Base-by-base conservation (phyloP, 2,329 filamentous ascomycete genomes). In the Cordyceps militaris region DNA sequence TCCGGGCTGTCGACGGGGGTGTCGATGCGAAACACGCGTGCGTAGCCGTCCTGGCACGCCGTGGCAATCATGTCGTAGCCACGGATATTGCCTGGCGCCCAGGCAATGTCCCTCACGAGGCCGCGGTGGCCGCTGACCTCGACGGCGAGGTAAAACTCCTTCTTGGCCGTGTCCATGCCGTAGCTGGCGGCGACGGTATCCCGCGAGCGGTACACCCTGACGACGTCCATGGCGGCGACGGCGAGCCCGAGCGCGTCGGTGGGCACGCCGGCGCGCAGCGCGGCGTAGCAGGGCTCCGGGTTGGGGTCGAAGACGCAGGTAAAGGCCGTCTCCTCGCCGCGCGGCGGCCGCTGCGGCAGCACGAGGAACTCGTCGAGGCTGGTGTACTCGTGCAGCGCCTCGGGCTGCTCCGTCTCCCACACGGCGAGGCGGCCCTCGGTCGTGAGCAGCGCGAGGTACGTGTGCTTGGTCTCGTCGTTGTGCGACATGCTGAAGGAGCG, bases 31-130 rank as follows among this genome's bases (percentile, higher is more conserved):
- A 95, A 96, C n/a, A 99, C 87, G 42, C 93, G 82, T 42, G 97
- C 85, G 64, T 85, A 86, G 3, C 94, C 93, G 69, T 99, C 94
- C 71, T 95, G 95, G 69, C 90, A 94, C 2, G 91, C 93, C 6
- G 92, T 95, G 3, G 93, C 94, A 64, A 97, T 82, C 58, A 93
- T 81, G 70, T 99, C 94, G 69, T 90, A 93, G 1, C 93, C 93
- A 40, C 92, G 79, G 65, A 95, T 91, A 63, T 91, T 95, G 13
- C 91, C 93, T 49, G 91, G 88, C 1, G 93, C 91, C 94, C 94
- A 99, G 2, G 90, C 87, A 1, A 97, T 83, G 69, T 97, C 92
- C 49, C 93, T 81, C 7, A 97, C 88, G 40, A 97, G 79, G 1
- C 86, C 85, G 8, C 83, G 79, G 65, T 96, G 89, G 10, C 85